These are phyloP conservation scores for Hypoxylon lenormandii DNA, from an alignment of 495 filamentous ascomycete species.

Conservation along the genomic window DNA sequence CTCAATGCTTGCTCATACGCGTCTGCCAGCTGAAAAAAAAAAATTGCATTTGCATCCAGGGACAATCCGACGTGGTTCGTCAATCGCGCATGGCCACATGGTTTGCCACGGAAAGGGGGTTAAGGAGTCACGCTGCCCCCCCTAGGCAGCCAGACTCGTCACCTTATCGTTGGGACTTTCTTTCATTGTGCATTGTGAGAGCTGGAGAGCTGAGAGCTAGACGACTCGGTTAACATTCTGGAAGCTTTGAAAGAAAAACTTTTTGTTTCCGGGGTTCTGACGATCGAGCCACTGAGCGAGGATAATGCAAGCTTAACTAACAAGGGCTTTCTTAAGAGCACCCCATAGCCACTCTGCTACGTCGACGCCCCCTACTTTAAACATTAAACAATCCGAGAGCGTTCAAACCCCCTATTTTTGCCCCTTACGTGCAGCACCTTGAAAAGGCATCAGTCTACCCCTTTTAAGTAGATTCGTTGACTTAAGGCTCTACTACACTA, in stretches of 20 bases:
- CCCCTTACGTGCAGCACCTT: slow-evolving; percentile 20
- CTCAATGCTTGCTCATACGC: slow-evolving; percentile 29
- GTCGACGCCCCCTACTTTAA: slow-evolving; percentile 15
- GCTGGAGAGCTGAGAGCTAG: slow-evolving; percentile 13
- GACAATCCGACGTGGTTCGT: slow-evolving; percentile 16
- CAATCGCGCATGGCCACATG: slow-evolving; percentile 4
- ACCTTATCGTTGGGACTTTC: slow-evolving; percentile 13
- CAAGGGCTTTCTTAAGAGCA: slow-evolving; percentile 19
- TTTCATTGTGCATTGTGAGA: slow-evolving; percentile 21
- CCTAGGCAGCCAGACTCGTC: slow-evolving; percentile 6
- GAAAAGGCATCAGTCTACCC: too few relatives aligned
- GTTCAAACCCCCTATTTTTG: slow-evolving; percentile 24
- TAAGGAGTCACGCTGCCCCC: background rate
- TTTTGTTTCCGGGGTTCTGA: slow-evolving; percentile 35
- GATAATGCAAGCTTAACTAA: slow-evolving; percentile 17
- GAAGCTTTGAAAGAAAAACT: slow-evolving; percentile 46
- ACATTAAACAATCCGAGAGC: too few relatives aligned
- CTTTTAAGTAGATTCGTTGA: slow-evolving; percentile 1
- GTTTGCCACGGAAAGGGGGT: slow-evolving; percentile 12
- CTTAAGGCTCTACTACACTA: too few relatives aligned
- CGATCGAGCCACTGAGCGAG: slow-evolving; percentile 40
- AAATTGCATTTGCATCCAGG: slow-evolving; percentile 20
- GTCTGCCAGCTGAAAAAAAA: slow-evolving; percentile 18
- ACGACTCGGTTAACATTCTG: slow-evolving; percentile 36
- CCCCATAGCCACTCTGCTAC: slow-evolving; percentile 2